A percentile compares a stretch with the other conserved stretches of the same genome.
These are phyloP conservation scores for Melanogaster broomeanus DNA, from an alignment of 768 basidiomycete species.

Conservation along the genomic window DNA sequence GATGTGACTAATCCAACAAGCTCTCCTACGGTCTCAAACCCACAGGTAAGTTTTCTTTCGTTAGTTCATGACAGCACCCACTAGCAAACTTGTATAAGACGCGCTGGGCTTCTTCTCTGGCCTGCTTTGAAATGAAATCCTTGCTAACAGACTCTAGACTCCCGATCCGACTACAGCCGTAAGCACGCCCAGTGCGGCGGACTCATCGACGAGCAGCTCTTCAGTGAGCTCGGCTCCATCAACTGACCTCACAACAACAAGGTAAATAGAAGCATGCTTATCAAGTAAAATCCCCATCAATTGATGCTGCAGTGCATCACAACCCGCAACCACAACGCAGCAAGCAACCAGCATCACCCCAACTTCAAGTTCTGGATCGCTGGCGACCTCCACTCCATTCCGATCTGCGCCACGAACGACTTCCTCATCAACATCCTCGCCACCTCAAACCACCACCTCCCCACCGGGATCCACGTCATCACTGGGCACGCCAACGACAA, in stretches of 20 bases:
- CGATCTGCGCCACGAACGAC: not conserved
- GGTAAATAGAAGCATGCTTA: slow-evolving; percentile 8
- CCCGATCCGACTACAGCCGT: no score
- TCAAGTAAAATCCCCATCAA: not conserved
- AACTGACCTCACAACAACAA: slow-evolving; percentile 8
- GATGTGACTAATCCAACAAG: not conserved
- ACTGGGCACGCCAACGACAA: slow-evolving; percentile 10
- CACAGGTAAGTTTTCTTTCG: not conserved
- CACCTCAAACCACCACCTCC: slow-evolving; percentile 1
- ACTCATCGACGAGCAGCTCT: not conserved
- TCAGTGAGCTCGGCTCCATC: not conserved
- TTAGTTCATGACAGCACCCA: no score
- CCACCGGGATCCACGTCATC: slow-evolving; percentile 4
- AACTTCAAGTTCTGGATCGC: not conserved
- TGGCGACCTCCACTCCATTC: slow-evolving; percentile 8
- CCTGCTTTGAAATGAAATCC: no score
- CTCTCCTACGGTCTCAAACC: not conserved
- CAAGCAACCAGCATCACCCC: not conserved
- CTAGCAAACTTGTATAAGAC: no score
- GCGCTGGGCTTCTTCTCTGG: no score
- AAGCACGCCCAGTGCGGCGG: not conserved
- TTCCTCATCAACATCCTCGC: slow-evolving; percentile 2
- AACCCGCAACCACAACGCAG: not conserved
- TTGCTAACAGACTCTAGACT: no score
- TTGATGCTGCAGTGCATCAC: slow-evolving; percentile 4